Conservation (phyloP, 2,329 filamentous ascomycete species). For the Aspergillus ochraceoroseus region DNA sequence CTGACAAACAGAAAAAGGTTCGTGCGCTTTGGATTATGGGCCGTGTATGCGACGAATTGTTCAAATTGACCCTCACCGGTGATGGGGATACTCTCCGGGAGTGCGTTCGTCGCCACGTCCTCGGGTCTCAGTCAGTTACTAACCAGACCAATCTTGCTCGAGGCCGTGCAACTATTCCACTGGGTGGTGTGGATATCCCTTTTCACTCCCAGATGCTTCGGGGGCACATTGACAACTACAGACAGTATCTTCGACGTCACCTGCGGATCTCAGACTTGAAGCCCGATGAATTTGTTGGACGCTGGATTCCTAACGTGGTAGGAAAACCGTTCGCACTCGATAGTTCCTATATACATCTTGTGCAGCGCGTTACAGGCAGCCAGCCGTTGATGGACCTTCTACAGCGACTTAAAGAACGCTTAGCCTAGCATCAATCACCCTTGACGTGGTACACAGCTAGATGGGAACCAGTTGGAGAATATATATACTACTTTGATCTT, state of each 20-base stretch:
- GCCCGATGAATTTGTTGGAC: conserved; percentile 5
- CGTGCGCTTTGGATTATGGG: conserved; percentile 2
- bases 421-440: too few relatives aligned
- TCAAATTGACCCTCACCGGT: not conserved
- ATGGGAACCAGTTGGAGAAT: not conserved
- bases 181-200: conserved; percentile 8
- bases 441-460: too few relatives aligned
- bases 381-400: not conserved
- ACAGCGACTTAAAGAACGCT: too few relatives aligned
- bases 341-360: not conserved
- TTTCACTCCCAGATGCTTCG: conserved; percentile 9
- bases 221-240: conserved; percentile 2
- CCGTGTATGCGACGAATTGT: not conserved
- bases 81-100: not conserved
- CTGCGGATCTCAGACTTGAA: conserved; percentile 3
- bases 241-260: conserved; percentile 2
- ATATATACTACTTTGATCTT: not conserved
- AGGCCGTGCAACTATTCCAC: conserved; percentile 2
- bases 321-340: conserved; percentile 6
- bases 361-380: not conserved
- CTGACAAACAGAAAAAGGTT: not conserved
- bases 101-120: not conserved
- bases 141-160: not conserved
- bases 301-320: conserved; percentile 7
- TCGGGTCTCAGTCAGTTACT: not conserved